Percentiles rank a stretch among this genome's conserved stretches.
Conservation (phyloP, 2,329 filamentous ascomycete genomes). For the Sporothrix pallida region DNA sequence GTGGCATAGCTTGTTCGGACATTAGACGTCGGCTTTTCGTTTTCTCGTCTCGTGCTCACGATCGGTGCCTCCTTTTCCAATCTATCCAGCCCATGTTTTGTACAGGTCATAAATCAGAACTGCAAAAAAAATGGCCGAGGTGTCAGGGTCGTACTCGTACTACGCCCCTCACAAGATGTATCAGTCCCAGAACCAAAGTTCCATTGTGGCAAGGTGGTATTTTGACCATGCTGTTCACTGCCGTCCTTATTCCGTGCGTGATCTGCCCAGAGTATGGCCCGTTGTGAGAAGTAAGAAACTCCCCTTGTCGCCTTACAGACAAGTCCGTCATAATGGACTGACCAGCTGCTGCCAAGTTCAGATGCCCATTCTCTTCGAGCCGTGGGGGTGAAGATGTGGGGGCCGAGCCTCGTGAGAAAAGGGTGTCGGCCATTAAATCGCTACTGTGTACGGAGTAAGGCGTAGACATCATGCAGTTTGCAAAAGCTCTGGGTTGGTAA, state of each 20-base stretch:
- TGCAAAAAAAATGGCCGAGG: conserved; percentile 6
- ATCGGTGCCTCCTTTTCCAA: conserved; percentile 7
- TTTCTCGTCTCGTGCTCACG: conserved; percentile 6
- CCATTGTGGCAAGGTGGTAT: conserved; percentile 16
- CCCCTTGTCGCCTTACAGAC: neutral
- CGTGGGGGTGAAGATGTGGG: conserved; percentile 24
- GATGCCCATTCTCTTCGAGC: neutral
- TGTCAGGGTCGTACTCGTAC: conserved; percentile 8
- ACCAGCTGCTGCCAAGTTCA: neutral
- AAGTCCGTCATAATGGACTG: neutral
- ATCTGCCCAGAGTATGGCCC: conserved; percentile 15
- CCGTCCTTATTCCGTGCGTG: conserved; percentile 16
- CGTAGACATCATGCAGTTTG: conserved; percentile 14
- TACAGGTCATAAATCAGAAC: conserved; percentile 1
- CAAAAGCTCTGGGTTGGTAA: neutral
- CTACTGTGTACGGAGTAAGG: too few relatives aligned
- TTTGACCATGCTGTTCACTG: neutral
- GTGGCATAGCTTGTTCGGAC: too few relatives aligned
- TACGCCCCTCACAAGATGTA: neutral
- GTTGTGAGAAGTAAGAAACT: neutral
- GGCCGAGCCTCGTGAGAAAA: neutral
- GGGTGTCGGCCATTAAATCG: neutral
- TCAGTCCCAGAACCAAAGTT: conserved; percentile 18
- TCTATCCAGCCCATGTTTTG: neutral
- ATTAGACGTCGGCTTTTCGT: neutral